phyloP scores from a whole-genome alignment of 345 rosid species.

The Mallotus nudiflorus region DNA sequence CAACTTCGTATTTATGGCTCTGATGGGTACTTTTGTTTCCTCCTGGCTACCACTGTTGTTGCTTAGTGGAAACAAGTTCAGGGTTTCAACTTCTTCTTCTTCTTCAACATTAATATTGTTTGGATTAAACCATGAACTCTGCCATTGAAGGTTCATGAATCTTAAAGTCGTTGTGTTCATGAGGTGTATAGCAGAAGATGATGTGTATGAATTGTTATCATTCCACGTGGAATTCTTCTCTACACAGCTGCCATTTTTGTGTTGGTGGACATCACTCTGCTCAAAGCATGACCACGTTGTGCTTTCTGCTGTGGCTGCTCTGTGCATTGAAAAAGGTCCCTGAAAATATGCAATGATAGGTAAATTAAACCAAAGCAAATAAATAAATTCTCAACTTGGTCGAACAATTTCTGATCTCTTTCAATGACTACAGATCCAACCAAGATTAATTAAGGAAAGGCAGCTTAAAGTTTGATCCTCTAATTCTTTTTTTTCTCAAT shows the following conservation, averaged over 20 bases:
- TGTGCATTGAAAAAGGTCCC: slow-evolving; percentile 29
- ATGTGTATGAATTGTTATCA: slow-evolving; percentile 17
- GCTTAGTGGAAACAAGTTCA: slow-evolving; percentile 57
- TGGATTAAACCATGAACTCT: slow-evolving; percentile 12
- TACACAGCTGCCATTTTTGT: slow-evolving; percentile 17
- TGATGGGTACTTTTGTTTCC: slow-evolving; percentile 25
- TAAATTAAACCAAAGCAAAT: background rate
- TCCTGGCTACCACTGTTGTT: slow-evolving; percentile 24
- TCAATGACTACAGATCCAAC: too few species aligned
- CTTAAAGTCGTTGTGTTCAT: slow-evolving; percentile 12
- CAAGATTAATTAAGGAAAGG: too few species aligned
- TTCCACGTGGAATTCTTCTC: slow-evolving; percentile 26
- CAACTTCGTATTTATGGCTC: slow-evolving; percentile 35
- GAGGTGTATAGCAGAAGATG: slow-evolving; percentile 17
- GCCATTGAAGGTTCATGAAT: background rate
- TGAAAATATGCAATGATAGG: slow-evolving; percentile 7
- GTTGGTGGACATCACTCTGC: slow-evolving; percentile 26
- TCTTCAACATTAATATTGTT: too few species aligned
- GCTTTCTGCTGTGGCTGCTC: slow-evolving; percentile 19
- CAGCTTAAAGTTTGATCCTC: slow-evolving; percentile 33
- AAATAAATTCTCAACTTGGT: background rate
- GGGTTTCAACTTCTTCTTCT: slow-evolving; percentile 46
- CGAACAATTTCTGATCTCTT: background rate
- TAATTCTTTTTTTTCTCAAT: slow-evolving; percentile 29
- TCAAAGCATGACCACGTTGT: slow-evolving; percentile 30